Conservation (phyloP, 306 rosid genomes). For the Carpinus fangiana region DNA sequence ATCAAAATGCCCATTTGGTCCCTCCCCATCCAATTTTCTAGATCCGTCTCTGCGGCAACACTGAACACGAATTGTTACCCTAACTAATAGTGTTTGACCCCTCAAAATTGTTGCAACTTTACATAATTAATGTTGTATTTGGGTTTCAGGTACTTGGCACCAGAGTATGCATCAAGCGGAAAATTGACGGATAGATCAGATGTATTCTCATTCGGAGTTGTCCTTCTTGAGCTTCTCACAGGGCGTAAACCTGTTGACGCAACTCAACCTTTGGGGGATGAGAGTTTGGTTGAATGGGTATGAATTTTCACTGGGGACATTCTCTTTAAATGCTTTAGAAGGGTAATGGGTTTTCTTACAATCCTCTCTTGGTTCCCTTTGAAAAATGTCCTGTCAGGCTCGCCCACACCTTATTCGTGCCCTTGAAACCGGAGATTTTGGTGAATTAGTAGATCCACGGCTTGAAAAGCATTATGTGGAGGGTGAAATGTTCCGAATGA, state of each 20-base stretch:
- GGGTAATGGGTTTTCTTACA: neutral
- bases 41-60: no score
- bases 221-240: constrained; percentile 83
- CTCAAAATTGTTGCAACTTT: neutral
- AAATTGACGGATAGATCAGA: constrained; percentile 94
- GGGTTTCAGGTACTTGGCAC: constrained; percentile 83
- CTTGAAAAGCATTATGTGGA: constrained; percentile 62
- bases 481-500: constrained; percentile 75
- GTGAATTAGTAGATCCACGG: constrained; percentile 63
- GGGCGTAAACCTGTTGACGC: constrained; percentile 91
- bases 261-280: constrained; percentile 81
- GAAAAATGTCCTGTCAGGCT: constrained; percentile 56
- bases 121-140: constrained; percentile 18
- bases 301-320: constrained; percentile 23
- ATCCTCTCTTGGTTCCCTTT: constrained; percentile 1
- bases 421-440: constrained; percentile 60
- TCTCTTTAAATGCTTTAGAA: neutral
- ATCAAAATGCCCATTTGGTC: no score
- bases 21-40: no score
- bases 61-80: no score
- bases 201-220: constrained; percentile 93
- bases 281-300: constrained; percentile 99
- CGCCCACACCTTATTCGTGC: constrained; percentile 77
- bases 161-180: constrained; percentile 95
- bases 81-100: neutral